Conservation (phyloP, 345 rosid species). For the Dipteronia sinensis region DNA sequence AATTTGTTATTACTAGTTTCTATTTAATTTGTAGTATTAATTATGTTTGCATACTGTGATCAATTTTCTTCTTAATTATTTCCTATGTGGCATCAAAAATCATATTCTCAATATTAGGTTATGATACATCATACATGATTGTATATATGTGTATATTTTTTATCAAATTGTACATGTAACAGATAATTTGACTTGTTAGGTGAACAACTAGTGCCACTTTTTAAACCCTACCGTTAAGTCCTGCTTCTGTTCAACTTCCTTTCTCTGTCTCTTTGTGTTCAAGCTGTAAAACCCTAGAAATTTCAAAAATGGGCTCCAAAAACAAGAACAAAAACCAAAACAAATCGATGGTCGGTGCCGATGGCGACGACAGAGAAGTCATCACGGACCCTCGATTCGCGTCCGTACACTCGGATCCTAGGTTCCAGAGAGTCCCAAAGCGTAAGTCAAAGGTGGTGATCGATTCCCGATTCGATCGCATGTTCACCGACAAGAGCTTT, state of each 20-base stretch:
- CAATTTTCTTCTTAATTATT: too few relatives aligned
- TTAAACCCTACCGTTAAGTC: conserved; percentile 19
- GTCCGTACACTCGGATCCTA: conserved; percentile 71
- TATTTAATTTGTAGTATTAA: too few relatives aligned
- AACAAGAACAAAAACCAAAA: conserved; percentile 18
- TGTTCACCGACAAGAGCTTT: conserved; percentile 63
- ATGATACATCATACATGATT: too few relatives aligned
- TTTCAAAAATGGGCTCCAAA: conserved; percentile 39
- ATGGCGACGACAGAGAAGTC: conserved; percentile 24
- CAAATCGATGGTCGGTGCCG: conserved; percentile 9
- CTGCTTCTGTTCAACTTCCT: not conserved
- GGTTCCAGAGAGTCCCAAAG: conserved; percentile 75
- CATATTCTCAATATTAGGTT: too few relatives aligned
- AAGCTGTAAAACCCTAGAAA: not conserved
- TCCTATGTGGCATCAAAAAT: too few relatives aligned
- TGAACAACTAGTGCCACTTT: too few relatives aligned
- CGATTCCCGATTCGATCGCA: conserved; percentile 69
- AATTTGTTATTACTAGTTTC: too few relatives aligned
- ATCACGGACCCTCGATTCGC: conserved; percentile 72
- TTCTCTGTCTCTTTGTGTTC: not conserved
- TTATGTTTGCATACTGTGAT: too few relatives aligned
- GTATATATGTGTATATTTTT: too few relatives aligned
- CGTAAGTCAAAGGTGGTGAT: conserved; percentile 65
- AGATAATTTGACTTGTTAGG: too few relatives aligned
- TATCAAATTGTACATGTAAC: too few relatives aligned